These are phyloP conservation scores for Tricholoma matsutake DNA, from an alignment of 768 basidiomycete genomes.

Conservation along the genomic window DNA sequence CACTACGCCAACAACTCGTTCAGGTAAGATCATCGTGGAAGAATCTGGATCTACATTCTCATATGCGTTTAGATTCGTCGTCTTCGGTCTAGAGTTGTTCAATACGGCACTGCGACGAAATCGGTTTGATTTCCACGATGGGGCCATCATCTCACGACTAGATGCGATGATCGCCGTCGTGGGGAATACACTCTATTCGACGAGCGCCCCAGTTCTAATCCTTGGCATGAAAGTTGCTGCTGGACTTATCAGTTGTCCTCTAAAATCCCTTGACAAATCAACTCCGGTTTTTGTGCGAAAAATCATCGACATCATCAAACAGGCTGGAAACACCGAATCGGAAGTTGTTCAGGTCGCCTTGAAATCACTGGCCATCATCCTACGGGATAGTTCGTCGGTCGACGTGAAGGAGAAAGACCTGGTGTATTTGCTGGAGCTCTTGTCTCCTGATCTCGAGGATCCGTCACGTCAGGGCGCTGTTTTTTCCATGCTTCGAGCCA, in stretches of 20 bases:
- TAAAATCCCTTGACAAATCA: slow-evolving; percentile 70
- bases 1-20: slow-evolving; percentile 87
- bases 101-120: slow-evolving; percentile 82
- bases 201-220: slow-evolving; percentile 66
- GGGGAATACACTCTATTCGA: slow-evolving; percentile 91
- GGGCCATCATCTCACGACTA: slow-evolving; percentile 71
- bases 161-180: slow-evolving; percentile 85
- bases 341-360: slow-evolving; percentile 88
- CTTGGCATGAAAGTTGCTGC: slow-evolving; percentile 79
- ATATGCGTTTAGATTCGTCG: slow-evolving; percentile 61
- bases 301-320: slow-evolving; percentile 77
- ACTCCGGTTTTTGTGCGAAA: slow-evolving; percentile 83
- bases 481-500: slow-evolving; percentile 86
- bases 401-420: slow-evolving; percentile 89
- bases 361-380: slow-evolving; percentile 77
- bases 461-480: slow-evolving; percentile 79
- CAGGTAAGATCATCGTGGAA: slow-evolving; percentile 44
- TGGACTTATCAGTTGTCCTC: slow-evolving; percentile 78
- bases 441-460: slow-evolving; percentile 90
- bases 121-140: slow-evolving; percentile 81
- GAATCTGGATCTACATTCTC: background rate
- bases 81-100: slow-evolving; percentile 90
- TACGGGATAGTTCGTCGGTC: slow-evolving; percentile 85
- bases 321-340: slow-evolving; percentile 82
- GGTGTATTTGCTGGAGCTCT: slow-evolving; percentile 78